Evolutionary conservation across 768 basidiomycete genomes (phyloP), one percentile per base, ranked within the genome.

Genomic region (Boletellus ananas): DNA sequence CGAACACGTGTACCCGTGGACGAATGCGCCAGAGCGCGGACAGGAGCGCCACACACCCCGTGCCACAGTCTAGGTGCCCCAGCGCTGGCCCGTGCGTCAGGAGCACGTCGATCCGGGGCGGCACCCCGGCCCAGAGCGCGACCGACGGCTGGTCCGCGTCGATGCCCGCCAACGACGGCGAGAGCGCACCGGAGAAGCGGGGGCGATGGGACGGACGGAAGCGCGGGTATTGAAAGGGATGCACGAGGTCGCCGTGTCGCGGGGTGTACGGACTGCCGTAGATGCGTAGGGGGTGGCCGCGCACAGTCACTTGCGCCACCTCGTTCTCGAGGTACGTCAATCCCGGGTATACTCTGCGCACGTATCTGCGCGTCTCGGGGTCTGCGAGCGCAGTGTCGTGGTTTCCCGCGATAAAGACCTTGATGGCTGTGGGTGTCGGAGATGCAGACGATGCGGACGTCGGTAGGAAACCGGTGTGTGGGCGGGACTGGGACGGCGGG

Each of bases 361-460:
- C n/a, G n/a, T n/a, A n/a, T n/a, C n/a, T n/a, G n/a, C 39, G 34
- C 55, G 37, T 56, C 17, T 62, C 54, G 6, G 54, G 43, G 14
- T 54, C 55, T 3, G 55, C 53, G 34, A 75, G 66, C 11, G 50
- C 45, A 2, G 27, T n/a, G 43, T 76, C 74, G 58, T 74, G 76
- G 50, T 77, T 76, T 2, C 76, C 76, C 8, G 69, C 76, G 31
- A 76, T 69, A 51, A 74, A 66, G 17, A 76, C 34, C 45, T 76
- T 78, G 60, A 71, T 47, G 0, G 56, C 65, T 72, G 55, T 72
- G 73, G 7, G 72, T 74, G 43, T 75, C 74, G 7, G 72, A 70
- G 45, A 74, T 65, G 60, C 67, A 68, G 41, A 75, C 68, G 41
- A 74, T 29, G 34, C 66, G 73, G 14, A 74, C 60, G 68, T 45